A percentile compares a stretch with the other conserved stretches of the same genome.
phyloP scores from a whole-genome alignment of 2,329 filamentous ascomycete genomes.

The Colletotrichum echinochloae region DNA sequence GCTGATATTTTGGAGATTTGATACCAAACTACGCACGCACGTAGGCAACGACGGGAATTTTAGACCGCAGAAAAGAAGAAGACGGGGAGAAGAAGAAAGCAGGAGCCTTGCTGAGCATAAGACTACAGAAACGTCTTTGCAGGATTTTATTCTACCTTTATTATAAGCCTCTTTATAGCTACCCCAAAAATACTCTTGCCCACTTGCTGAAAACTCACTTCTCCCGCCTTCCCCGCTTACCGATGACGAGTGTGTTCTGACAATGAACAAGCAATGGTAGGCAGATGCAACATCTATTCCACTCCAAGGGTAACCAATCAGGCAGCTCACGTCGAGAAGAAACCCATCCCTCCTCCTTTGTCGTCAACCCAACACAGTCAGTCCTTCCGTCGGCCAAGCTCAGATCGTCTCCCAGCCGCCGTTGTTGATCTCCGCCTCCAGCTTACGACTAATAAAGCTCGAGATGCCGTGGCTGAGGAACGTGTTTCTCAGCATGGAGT shows the following conservation, averaged over 20 bases:
- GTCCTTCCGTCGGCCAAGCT: slow-evolving; percentile 33
- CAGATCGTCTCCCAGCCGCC: slow-evolving; percentile 94
- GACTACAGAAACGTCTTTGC: background rate
- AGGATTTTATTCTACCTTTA: background rate
- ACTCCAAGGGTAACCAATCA: background rate
- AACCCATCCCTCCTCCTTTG: too few relatives aligned
- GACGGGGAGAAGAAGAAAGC: background rate
- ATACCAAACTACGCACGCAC: slow-evolving; percentile 1
- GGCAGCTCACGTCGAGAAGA: background rate
- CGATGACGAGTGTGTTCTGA: background rate
- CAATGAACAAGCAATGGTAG: background rate
- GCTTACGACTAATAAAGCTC: slow-evolving; percentile 86
- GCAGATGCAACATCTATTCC: slow-evolving; percentile 6
- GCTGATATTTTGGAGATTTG: background rate
- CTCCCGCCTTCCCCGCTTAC: background rate
- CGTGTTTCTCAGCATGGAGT: slow-evolving; percentile 84
- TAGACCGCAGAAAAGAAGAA: background rate
- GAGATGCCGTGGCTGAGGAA: slow-evolving; percentile 91
- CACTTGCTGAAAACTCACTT: slow-evolving; percentile 9
- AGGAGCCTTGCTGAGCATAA: background rate
- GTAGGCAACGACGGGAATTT: background rate
- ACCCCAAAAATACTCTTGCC: slow-evolving; percentile 8
- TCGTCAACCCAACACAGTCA: background rate
- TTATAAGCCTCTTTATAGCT: background rate
- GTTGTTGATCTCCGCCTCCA: slow-evolving; percentile 96